Conservation (phyloP, 345 rosid species). For the Rhodomyrtus tomentosa region DNA sequence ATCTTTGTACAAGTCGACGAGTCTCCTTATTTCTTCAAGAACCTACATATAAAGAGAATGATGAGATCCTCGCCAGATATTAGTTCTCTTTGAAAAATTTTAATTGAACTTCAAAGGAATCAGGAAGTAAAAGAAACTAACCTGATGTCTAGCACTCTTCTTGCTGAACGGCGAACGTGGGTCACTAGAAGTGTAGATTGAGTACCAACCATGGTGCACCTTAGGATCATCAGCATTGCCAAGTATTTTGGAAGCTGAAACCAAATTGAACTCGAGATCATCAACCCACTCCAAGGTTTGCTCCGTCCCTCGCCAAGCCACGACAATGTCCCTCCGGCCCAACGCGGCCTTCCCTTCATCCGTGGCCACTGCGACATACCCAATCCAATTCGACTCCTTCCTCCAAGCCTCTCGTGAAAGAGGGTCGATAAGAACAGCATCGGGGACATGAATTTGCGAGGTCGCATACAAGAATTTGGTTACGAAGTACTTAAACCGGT, state of each 20-base stretch:
- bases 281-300: conserved; percentile 60
- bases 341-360: conserved; percentile 47
- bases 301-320: conserved; percentile 82
- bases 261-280: conserved; percentile 44
- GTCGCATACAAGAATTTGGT: conserved; percentile 73
- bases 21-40: conserved; percentile 33
- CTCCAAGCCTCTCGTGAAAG: conserved; percentile 73
- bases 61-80: neutral
- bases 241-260: conserved; percentile 35
- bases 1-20: conserved; percentile 36
- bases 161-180: conserved; percentile 47
- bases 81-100: neutral
- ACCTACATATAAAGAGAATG: conserved; percentile 6
- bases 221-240: conserved; percentile 17
- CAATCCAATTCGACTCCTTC: conserved; percentile 79
- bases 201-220: conserved; percentile 82
- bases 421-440: conserved; percentile 47
- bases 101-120: neutral
- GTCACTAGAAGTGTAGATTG: conserved; percentile 64
- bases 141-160: conserved; percentile 61
- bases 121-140: neutral
- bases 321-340: conserved; percentile 78
- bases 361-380: conserved; percentile 72
- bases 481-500: conserved; percentile 49
- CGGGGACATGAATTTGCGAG: conserved; percentile 44